phyloP scores from a whole-genome alignment of 1,284 basidiomycete species.

The Tremellales sp. region DNA sequence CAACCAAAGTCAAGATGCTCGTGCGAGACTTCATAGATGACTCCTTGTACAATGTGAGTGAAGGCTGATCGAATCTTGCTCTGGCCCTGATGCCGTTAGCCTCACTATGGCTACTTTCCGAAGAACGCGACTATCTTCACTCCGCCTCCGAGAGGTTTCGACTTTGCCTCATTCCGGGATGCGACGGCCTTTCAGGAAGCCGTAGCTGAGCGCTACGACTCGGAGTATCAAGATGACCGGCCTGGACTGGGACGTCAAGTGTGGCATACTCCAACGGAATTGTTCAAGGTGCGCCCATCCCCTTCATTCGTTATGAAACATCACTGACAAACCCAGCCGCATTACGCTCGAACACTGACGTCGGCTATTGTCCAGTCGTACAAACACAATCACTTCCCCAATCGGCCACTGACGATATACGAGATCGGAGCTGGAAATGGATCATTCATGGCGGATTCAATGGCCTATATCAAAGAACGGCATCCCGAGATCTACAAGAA shows the following conservation, averaged over 20 bases:
- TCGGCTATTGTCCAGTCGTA: constrained; percentile 86
- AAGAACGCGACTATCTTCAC: constrained; percentile 84
- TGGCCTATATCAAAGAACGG: constrained; percentile 69
- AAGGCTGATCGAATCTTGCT: neutral
- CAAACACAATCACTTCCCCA: constrained; percentile 88
- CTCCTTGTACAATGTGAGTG: constrained; percentile 74
- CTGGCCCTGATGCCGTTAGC: constrained; percentile 44
- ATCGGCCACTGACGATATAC: constrained; percentile 91
- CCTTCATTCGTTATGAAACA: neutral
- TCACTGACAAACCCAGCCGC: constrained; percentile 59
- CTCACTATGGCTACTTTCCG: constrained; percentile 94
- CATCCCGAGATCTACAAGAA: constrained; percentile 90
- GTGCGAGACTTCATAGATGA: constrained; percentile 96
- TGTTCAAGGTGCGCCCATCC: constrained; percentile 72
- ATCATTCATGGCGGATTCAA: constrained; percentile 81
- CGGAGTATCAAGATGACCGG: constrained; percentile 46
- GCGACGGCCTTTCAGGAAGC: constrained; percentile 73
- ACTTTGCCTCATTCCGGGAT: constrained; percentile 67
- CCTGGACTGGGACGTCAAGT: constrained; percentile 77
- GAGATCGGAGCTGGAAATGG: constrained; percentile 98
- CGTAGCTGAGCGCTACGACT: constrained; percentile 68
- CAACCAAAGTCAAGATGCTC: constrained; percentile 84
- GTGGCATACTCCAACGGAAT: constrained; percentile 98
- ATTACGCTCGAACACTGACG: constrained; percentile 87
- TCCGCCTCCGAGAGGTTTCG: constrained; percentile 58